A percentile compares a stretch with the other conserved stretches of the same genome.
These are phyloP conservation scores for Pachyrhizus erosus DNA, from an alignment of 306 rosid species.

Conservation along the genomic window DNA sequence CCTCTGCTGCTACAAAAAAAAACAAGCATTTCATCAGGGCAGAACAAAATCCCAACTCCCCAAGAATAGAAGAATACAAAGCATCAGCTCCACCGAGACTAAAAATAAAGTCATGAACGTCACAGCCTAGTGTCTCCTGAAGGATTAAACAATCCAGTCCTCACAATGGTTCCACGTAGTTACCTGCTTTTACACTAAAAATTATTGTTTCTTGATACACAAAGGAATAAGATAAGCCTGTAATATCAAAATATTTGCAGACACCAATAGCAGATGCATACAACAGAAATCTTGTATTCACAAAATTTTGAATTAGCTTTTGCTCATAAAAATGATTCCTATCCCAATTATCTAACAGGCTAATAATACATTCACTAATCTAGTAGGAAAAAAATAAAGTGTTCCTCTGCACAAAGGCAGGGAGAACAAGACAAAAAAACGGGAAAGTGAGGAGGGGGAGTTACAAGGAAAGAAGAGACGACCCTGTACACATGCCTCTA, in stretches of 20 bases:
- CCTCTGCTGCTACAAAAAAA: not conserved
- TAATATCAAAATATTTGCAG: conserved; percentile 46
- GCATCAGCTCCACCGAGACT: conserved; percentile 6
- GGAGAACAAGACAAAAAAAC: conserved; percentile 47
- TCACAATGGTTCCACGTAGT: not conserved
- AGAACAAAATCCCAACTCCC: not conserved
- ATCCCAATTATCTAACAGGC: conserved; percentile 64
- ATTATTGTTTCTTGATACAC: not conserved
- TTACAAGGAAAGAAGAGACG: conserved; percentile 69
- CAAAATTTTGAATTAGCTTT: conserved; percentile 78
- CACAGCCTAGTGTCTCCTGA: not conserved
- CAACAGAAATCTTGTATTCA: conserved; percentile 75
- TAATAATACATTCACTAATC: conserved; percentile 81
- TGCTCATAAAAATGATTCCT: conserved; percentile 79
- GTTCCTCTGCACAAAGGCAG: conserved; percentile 59
- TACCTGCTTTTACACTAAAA: conserved; percentile 35
- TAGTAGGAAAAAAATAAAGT: conserved; percentile 59
- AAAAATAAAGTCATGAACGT: not conserved
- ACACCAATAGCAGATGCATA: conserved; percentile 51
- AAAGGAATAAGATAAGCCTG: conserved; percentile 32
- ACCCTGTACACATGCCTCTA: conserved; percentile 94
- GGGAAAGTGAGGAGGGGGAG: not conserved
- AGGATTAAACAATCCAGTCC: conserved; percentile 8
- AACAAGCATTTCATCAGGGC: not conserved
- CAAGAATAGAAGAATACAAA: conserved; percentile 3